Evolutionary conservation across 2,329 filamentous ascomycete genomes (phyloP), one percentile per base, ranked within the genome.

Genomic region (Exophiala lecanii-corni): DNA sequence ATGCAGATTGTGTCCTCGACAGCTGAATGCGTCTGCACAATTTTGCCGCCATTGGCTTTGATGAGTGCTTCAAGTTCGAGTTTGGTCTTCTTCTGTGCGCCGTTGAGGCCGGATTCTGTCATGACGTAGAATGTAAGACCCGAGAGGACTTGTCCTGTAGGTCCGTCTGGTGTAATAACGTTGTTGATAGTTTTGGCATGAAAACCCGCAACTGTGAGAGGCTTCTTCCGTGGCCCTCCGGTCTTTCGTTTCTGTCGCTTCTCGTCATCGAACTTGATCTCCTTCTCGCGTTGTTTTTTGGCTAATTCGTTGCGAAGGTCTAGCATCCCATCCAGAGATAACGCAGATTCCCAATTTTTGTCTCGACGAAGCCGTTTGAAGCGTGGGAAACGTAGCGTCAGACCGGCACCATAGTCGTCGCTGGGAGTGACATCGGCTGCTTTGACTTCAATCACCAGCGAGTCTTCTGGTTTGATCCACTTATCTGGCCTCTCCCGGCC

Each of bases 391-490:
- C 92, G 82, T 28, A 98, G 68, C 0, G 92, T 97, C 48, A 84
- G 70, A 1, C 78, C 78, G 12, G 79, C 79, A 5, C 83, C 81
- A 60, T 96, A 97, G 45, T 84, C 80, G 39, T 89, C 84, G 1
- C 86, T 91, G 0, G 72, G 67, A 1, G 76, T 79, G 0, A 94
- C 78, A 15, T 82, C 86, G 1, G 91, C 84, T 3, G 89, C 92
- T 65, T 97, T 98, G 49, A 92, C 85, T 33, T 86, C 84, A 0
- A 98, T 57, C 1, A 98, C 88, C 12, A 98, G 65, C 0, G 89
- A 96, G 48, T 97, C 86, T 39, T 78, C 81, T 0, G 92, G 89
- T 23, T 84, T 82, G 58, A 98, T 97, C 89, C 89, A 98, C 40
- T 89, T 78, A 58, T 98, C 91, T 0, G 92, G 92, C 35, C 75